Evolutionary conservation across 2,329 filamentous ascomycete genomes (phyloP).

Genomic region (Plectosphaerella plurivora): DNA sequence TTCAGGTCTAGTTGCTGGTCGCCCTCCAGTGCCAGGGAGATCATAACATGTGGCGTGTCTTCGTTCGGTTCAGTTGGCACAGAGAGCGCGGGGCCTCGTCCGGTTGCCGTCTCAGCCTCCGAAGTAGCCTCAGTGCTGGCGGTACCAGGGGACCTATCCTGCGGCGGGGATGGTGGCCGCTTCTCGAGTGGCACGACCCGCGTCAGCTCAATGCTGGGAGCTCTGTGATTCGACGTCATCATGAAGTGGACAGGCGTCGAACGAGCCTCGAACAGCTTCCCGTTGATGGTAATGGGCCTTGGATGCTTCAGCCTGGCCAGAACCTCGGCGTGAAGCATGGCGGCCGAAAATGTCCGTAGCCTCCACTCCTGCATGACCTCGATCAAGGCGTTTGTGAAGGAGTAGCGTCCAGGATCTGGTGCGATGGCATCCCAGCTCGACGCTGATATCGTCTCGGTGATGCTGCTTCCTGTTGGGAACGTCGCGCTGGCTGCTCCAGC

Average conservation of each 20-base stretch:
- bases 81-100: constrained; percentile 6
- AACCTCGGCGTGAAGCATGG: constrained; percentile 57
- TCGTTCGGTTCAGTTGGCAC: constrained; percentile 41
- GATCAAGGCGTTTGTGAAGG: constrained; percentile 55
- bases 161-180: constrained; percentile 31
- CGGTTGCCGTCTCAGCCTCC: constrained; percentile 7
- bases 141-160: constrained; percentile 11
- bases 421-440: constrained; percentile 60
- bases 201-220: constrained; percentile 53
- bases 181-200: constrained; percentile 27
- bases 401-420: constrained; percentile 54
- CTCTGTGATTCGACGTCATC: constrained; percentile 58
- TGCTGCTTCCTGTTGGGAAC: constrained; percentile 52
- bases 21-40: constrained; percentile 54
- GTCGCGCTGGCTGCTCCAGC: constrained; percentile 56
- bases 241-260: constrained; percentile 59
- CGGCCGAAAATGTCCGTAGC: constrained; percentile 49
- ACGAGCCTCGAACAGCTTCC: constrained; percentile 52
- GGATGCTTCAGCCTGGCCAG: constrained; percentile 57
- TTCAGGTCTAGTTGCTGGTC: constrained; percentile 53
- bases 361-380: constrained; percentile 56
- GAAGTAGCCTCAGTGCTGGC: background rate
- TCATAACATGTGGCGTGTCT: constrained; percentile 56
- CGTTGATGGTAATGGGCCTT: constrained; percentile 52
- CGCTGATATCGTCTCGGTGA: constrained; percentile 58